Evolutionary conservation across 176 grass and related monocot species (phyloP).

Genomic region (Oryza meyeriana): DNA sequence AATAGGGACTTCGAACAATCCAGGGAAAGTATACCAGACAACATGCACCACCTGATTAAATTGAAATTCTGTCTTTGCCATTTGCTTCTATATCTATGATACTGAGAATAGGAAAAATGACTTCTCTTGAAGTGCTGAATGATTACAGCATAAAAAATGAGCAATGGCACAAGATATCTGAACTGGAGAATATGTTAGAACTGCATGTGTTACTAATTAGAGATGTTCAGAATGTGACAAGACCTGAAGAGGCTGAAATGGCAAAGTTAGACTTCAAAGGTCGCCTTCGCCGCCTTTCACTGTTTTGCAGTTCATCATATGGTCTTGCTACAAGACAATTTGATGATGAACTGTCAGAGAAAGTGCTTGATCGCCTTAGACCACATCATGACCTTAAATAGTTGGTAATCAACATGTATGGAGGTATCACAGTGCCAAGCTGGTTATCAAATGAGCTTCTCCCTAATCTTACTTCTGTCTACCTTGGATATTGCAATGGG

Average conservation of each 20-base stretch:
- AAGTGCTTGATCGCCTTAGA: slow-evolving; percentile 32
- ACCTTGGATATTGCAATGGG: background rate
- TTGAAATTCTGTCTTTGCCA: slow-evolving; percentile 2
- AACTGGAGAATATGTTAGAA: slow-evolving; percentile 33
- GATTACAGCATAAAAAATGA: background rate
- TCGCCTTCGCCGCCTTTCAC: background rate
- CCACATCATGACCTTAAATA: slow-evolving; percentile 12
- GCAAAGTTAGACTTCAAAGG: slow-evolving; percentile 22
- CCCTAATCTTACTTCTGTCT: slow-evolving; percentile 15
- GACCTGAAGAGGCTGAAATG: slow-evolving; percentile 10
- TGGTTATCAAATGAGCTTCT: slow-evolving; percentile 24
- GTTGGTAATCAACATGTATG: slow-evolving; percentile 8
- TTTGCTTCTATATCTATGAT: background rate
- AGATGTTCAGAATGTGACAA: slow-evolving; percentile 35
- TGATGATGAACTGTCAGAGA: background rate
- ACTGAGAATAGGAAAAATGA: slow-evolving; percentile 13
- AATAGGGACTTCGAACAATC: background rate
- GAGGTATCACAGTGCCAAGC: background rate
- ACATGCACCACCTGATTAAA: slow-evolving; percentile 34
- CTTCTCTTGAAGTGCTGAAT: slow-evolving; percentile 26
- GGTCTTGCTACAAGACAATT: background rate
- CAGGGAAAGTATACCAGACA: background rate
- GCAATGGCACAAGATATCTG: slow-evolving; percentile 31
- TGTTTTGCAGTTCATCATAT: slow-evolving; percentile 11
- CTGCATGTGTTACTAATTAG: slow-evolving; percentile 12